phyloP scores from a whole-genome alignment of 805 yeast genomes.

The Saccharomyces eubayanus region DNA sequence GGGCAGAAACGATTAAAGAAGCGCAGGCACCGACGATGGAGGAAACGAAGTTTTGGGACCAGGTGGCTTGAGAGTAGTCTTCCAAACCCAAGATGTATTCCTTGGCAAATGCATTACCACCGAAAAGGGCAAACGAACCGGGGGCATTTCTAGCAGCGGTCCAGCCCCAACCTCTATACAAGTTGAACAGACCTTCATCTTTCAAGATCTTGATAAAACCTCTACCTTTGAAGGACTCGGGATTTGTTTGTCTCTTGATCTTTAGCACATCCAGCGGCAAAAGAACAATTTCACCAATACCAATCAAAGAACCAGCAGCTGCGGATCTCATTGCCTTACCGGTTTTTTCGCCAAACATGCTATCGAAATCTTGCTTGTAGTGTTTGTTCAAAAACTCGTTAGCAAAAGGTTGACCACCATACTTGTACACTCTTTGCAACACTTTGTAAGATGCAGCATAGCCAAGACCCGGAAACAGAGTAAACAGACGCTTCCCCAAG shows the following conservation, averaged over 20 bases:
- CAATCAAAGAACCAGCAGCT: constrained; percentile 93
- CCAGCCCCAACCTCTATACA: constrained; percentile 99
- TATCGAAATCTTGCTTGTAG: constrained; percentile 63
- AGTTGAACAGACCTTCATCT: constrained; percentile 81
- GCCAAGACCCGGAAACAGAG: constrained; percentile 95
- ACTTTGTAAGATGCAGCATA: constrained; percentile 97
- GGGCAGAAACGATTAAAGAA: constrained; percentile 92
- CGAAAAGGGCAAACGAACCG: constrained; percentile 94
- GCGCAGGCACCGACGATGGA: constrained; percentile 96
- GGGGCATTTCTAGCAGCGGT: constrained; percentile 99
- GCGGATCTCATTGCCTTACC: constrained; percentile 97
- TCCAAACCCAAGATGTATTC: constrained; percentile 81
- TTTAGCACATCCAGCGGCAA: constrained; percentile 93
- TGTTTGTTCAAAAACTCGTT: constrained; percentile 80
- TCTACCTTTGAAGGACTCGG: constrained; percentile 98
- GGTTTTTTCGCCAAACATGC: constrained; percentile 79
- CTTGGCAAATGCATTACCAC: constrained; percentile 98
- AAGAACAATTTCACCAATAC: constrained; percentile 94
- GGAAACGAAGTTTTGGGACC: constrained; percentile 90
- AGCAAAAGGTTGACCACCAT: constrained; percentile 98
- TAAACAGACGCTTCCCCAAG: constrained; percentile 58
- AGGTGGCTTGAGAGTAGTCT: constrained; percentile 87
- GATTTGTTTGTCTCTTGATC: constrained; percentile 98
- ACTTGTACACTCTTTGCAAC: constrained; percentile 94
- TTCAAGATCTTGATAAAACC: constrained; percentile 78